Base-by-base conservation (phyloP, 495 filamentous ascomycete genomes). In the Podospora comata region DNA sequence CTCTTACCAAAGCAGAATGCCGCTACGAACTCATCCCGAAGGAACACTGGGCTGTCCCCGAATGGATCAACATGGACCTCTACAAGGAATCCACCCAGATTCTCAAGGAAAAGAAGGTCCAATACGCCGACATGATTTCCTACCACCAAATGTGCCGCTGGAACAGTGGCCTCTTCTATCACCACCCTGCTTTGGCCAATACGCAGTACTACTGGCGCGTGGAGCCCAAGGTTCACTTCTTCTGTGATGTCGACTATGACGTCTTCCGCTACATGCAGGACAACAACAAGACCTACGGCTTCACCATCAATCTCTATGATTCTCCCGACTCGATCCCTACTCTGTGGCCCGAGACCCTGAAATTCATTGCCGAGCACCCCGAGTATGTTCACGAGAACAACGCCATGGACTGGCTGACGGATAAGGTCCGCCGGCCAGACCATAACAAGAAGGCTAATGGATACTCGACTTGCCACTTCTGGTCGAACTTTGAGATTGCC, bases 111-210 rank as follows among this genome's bases (percentile, higher is more conserved):
- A 84, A 96, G 71, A 84, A 89, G 3, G 90, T 98, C 58, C 94
- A 98, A 77, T 99, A 98, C 79, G 90, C 90, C 65, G 83, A 86
- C 67, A 91, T 90, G 82, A 75, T 93, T 62, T 96, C 92, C 66
- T 99, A 99, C 81, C 95, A 98, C 78, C 91, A 98, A 80, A 99
- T 99, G 95, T 99, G 95, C 77, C 90, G 95, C 60, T 99, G 94
- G 96, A 98, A 99, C 84, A 94, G 91, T 73, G 95, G 95, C 71
- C 85, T 97, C 76, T 99, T 99, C 86, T 97, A 96, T 83, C 91
- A 95, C 71, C 96, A 99, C 80, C 93, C 93, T 0, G 94, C 92
- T 0, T 88, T 99, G 20, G 81, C 85, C 57, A 79, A 93, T 60
- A 88, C 85, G 63, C 91, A 91, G 65, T 99, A 92, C 85, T 99